Base-by-base conservation (phyloP, 495 filamentous ascomycete genomes). In the Penicillium cinerascens region DNA sequence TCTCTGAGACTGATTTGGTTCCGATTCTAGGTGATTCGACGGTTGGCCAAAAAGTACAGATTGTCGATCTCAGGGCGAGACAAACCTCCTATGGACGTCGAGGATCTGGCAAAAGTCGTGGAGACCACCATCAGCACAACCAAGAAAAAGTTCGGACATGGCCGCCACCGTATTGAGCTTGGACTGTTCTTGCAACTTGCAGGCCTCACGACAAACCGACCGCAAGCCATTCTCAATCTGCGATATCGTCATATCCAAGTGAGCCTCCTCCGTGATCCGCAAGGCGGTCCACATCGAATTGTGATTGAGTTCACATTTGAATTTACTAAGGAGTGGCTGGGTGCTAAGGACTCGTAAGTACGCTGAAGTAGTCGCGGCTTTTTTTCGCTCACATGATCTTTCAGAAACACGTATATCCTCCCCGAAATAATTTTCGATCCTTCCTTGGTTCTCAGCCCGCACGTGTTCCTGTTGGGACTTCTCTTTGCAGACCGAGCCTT, bases 361-460 rank as follows among this genome's bases (percentile, higher is more conserved):
- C 10, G 9, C 9, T 29, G 10, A 29, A 36, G 58, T 56, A 55
- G 33, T 54, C 33, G 10, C 42, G 41, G n/a, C n/a, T n/a, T n/a
- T n/a, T n/a, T n/a, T n/a, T n/a, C n/a, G n/a, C n/a, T n/a, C n/a
- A n/a, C n/a, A n/a, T n/a, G n/a, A n/a, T n/a, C n/a, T n/a, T n/a
- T n/a, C 39, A 72, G 65, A 44, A 67, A 70, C 51, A 70, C 53
- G 42, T 73, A 69, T 55, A 59, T 63, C 33, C 43, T 73, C 15
- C 69, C 65, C 8, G 60, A 74, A 40, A 69, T 74, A 39, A 66
- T 74, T 23, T 68, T 68, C 52, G 58, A 74, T 51, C 65, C 58
- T 22, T 65, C 65, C 1, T 51, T 72, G 23, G 47, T 72, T 43
- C 54, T 70, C 20, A 70, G 64, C 46, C 67, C 66, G 5, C 54